Base-by-base conservation (phyloP, 805 yeast genomes). In the Saturnispora serradocipensis region DNA sequence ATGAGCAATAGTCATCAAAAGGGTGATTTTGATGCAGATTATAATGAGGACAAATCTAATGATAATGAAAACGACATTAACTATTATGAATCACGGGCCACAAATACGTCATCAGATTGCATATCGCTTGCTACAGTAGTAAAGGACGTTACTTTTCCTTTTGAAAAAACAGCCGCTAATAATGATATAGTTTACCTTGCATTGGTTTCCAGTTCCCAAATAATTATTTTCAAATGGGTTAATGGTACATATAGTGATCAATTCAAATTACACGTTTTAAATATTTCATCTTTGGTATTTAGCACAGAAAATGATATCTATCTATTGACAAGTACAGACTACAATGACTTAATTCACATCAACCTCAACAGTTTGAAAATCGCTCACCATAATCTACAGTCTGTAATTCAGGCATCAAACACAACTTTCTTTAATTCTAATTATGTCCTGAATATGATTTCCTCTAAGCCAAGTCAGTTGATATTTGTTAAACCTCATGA, bases 61-160 rank as follows among this genome's bases (percentile, higher is more conserved):
- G 9, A 47, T 30, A 39, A 24, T 22, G 35, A 27, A 5, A 16
- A 8, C 30, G 44, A 20, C 18, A 24, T 4, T 22, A 22, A 22
- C 15, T 22, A 13, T 40, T 13, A 40, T 13, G 46, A 40, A 11
- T 20, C 18, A 22, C 20, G 16, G 16, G 46, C 35, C 3, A n/a
- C 42, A 15, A 42, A 49, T 4, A 50, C 55, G 15, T 63, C 59
- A 43, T 58, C 59, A 25, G 70, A 67, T 47, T 57, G 67, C 13
- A 61, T 67, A 16, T 66, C 70, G 2, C 50, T 67, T 40, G 69
- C 69, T 13, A 64, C 68, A 1, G 59, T 61, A 28, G 56, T 30
- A n/a, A 43, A 51, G 5, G 39, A 43, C 34, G 34, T 43, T 10
- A 34, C 22, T 4, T 4, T 35, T 30, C 38, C 30, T 11, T 34